Base-by-base conservation (phyloP, 495 filamentous ascomycete genomes). In the Darksidea phi region DNA sequence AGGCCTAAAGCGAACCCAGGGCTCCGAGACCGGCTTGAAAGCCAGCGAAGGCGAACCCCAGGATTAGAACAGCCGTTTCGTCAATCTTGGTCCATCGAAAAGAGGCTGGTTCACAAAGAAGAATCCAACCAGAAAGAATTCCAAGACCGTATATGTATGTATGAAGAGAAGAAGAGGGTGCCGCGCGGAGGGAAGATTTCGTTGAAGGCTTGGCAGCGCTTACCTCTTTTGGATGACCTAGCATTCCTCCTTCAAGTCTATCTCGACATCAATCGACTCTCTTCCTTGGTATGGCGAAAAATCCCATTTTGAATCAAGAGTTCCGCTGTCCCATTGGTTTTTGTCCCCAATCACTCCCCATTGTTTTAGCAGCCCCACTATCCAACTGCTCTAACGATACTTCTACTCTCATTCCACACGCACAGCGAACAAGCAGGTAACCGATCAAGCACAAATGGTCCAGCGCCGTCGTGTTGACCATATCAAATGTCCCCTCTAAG, bases 1-100 rank as follows among this genome's bases (percentile, higher is more conserved):
- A 48, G 57, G 57, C 63, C 57, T 66, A 61, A 66, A 66, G 63
- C 63, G 63, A 66, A 66, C 58, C 63, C 63, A 45, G 47, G 53
- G 56, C 63, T 58, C 63, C 52, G 26, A 66, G 50, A 53, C 63
- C 49, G 41, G 36, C 56, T 23, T 15, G 32, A 57, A 56, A 45
- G 63, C 53, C 57, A 48, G 54, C 54, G 54, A 61, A 57, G 6
- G 20, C 26, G 63, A 61, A 52, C 58, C 38, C 58, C 52, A 66
- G 63, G 58, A 66, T 66, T 66, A 66, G 63, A 66, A 66, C 59
- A 57, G 63, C 51, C 57, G 23, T 55, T 56, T 34, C 38, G 13
- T 61, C 57, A 20, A 32, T 66, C 57, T 66, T 20, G 63, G 63
- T 66, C 57, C 23, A 55, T 61, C 53, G 18, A 26, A 48, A 54